Base-by-base conservation (phyloP, 164 flowering plant genomes). In the Litsea cubeba region DNA sequence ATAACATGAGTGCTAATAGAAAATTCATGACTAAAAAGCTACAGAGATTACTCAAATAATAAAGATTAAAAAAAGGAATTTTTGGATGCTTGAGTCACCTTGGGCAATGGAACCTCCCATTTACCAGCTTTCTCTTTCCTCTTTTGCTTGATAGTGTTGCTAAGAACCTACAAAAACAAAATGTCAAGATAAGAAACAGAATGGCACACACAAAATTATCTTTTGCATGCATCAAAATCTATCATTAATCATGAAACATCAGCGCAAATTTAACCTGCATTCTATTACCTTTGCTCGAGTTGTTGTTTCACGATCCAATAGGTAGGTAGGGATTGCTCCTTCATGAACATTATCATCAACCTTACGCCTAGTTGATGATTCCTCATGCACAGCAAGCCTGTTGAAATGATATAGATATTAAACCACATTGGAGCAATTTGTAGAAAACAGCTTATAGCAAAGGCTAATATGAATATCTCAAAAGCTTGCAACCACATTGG, bases 61-160 rank as follows among this genome's bases (percentile, higher is more conserved):
- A 40, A 5, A 40, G 10, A 40, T 40, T 40, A 40, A 40, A 40
- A 40, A 40, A 8, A 54, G n/a, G 60, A 18, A 3, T 0, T 20
- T 54, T 14, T 3, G 2, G 20, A 14, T 11, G 60, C 15, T 54
- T 5, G 12, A 66, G n/a, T 30, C 77, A 92, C 99, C 97, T 93
- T 95, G 35, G 99, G 99, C 57, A 95, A 80, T 70, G 99, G 99
- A 64, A 95, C 99, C 68, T 95, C 97, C 99, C 99, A 95, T 84
- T 93, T 95, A 54, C 99, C 99, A 79, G 99, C 98, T 80, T 87
- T 95, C 83, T 95, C 99, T 76, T 95, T 95, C 81, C 99, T 88
- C 86, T 95, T 95, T 78, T 95, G 99, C 85, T 95, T 95, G 70
- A 95, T 84, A 3, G 97, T 89, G 83, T 95, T 95, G 90, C 97